Base-by-base conservation (phyloP, 306 rosid species). In the Oxytropis ochrocephala region DNA sequence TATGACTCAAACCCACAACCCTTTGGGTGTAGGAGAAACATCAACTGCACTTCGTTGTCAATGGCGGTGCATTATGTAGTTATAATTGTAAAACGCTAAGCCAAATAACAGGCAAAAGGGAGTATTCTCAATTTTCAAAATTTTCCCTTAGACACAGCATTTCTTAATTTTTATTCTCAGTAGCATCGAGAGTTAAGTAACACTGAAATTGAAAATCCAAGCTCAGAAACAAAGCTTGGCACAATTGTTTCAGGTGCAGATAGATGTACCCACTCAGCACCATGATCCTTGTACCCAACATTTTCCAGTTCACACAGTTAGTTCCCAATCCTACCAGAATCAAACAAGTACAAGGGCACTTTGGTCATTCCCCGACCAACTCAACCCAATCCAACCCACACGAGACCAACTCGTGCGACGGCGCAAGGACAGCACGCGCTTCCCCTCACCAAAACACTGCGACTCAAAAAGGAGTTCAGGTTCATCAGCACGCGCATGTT, bases 361-460 rank as follows among this genome's bases (percentile, higher is more conserved):
- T 39, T 17, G 33, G 89, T 48, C 69, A 87, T 84, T 82, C 49
- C 56, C n/a, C 16, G 8, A 11, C 30, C 56, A 50, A 18, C 32
- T 24, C 56, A 50, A 50, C 12, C 78, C 7, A 21, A 10, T 11
- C 54, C 54, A 48, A 50, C 56, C 12, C 30, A 24, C 29, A 24
- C 29, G 3, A 24, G 29, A 24, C 29, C 29, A 19, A 50, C 43
- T 8, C 43, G 21, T 12, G 7, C 11, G 5, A 32, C 73, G 54
- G 77, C 46, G 47, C 47, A 70, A 4, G 35, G 35, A 55, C 18
- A 47, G 36, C 52, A 52, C 72, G 57, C 13, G 24, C 49, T 76
- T 67, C 42, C 43, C n/a, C 72, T 3, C 62, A 19, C 69, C 11
- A 16, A 19, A 18, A 29, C 30, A 43, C 49, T 38, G 5, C 43